Conservation (phyloP, 768 basidiomycete species). For the Suillus variegatus region DNA sequence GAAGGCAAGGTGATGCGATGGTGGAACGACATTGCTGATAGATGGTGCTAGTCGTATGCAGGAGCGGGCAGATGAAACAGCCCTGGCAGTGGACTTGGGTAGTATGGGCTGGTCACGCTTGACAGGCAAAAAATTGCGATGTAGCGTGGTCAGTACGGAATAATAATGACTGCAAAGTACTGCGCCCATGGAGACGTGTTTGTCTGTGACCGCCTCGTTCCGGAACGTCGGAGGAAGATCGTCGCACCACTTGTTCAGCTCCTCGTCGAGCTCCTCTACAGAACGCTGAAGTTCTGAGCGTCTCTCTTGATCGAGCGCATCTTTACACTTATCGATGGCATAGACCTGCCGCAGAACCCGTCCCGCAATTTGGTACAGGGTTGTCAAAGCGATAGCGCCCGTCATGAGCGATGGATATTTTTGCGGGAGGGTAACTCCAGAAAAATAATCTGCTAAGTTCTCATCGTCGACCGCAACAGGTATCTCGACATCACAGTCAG, state of each 20-base stretch:
- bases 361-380: conserved; percentile 84
- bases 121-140: conserved; percentile 85
- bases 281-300: conserved; percentile 73
- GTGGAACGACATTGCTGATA: conserved; percentile 80
- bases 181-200: conserved; percentile 84
- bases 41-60: conserved; percentile 85
- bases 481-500: conserved; percentile 87
- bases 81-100: conserved; percentile 75
- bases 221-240: conserved; percentile 75
- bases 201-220: conserved; percentile 68
- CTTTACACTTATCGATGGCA: conserved; percentile 75
- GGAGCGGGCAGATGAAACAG: conserved; percentile 80
- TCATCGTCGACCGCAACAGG: conserved; percentile 87
- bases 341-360: conserved; percentile 83
- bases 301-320: conserved; percentile 71
- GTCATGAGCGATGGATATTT: conserved; percentile 73
- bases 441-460: conserved; percentile 68
- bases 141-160: conserved; percentile 82
- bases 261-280: conserved; percentile 76
- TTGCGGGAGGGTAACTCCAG: conserved; percentile 57
- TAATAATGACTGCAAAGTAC: conserved; percentile 90
- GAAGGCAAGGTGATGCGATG: conserved; percentile 85
- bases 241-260: conserved; percentile 83
- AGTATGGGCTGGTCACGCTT: conserved; percentile 68
- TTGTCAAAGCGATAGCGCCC: conserved; percentile 73